These are phyloP conservation scores for Globisporangium polare DNA, from an alignment of 352 stramenopile genomes.

Conservation along the genomic window DNA sequence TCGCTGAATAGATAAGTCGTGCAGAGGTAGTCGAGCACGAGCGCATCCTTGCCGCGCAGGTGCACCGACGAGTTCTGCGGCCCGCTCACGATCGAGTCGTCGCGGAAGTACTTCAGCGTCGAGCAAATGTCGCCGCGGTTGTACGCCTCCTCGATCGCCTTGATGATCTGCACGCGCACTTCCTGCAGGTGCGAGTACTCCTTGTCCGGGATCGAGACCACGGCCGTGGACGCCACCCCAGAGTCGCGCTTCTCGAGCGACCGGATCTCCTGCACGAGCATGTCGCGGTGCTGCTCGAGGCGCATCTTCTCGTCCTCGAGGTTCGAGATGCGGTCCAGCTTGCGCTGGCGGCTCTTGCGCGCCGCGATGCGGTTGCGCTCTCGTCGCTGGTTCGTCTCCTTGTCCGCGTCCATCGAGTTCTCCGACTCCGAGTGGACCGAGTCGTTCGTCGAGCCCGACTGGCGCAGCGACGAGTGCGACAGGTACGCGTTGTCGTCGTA, in stretches of 20 bases:
- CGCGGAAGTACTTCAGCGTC: conserved; percentile 77
- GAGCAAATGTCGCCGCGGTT: conserved; percentile 75
- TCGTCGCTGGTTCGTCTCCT: conserved; percentile 73
- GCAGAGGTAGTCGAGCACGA: conserved; percentile 86
- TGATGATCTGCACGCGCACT: conserved; percentile 77
- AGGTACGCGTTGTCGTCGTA: conserved; percentile 72
- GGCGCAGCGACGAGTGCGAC: conserved; percentile 25
- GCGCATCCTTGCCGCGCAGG: conserved; percentile 71
- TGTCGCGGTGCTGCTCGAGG: conserved; percentile 82
- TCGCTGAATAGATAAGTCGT: conserved; percentile 81
- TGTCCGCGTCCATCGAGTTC: conserved; percentile 51
- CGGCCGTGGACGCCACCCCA: conserved; percentile 30
- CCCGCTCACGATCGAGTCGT: conserved; percentile 84
- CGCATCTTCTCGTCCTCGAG: conserved; percentile 87
- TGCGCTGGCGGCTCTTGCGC: conserved; percentile 79
- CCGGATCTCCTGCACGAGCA: conserved; percentile 83
- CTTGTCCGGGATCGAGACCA: conserved; percentile 74
- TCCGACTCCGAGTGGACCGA: conserved; percentile 73
- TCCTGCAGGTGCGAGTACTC: conserved; percentile 77
- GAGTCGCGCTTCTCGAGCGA: conserved; percentile 80
- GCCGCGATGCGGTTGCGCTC: conserved; percentile 84
- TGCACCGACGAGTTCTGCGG: conserved; percentile 85
- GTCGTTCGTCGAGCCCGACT: conserved; percentile 44
- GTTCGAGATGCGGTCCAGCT: conserved; percentile 84
- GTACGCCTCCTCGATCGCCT: conserved; percentile 75